phyloP scores from a whole-genome alignment of 1,284 basidiomycete genomes.

The Malassezia nana region DNA sequence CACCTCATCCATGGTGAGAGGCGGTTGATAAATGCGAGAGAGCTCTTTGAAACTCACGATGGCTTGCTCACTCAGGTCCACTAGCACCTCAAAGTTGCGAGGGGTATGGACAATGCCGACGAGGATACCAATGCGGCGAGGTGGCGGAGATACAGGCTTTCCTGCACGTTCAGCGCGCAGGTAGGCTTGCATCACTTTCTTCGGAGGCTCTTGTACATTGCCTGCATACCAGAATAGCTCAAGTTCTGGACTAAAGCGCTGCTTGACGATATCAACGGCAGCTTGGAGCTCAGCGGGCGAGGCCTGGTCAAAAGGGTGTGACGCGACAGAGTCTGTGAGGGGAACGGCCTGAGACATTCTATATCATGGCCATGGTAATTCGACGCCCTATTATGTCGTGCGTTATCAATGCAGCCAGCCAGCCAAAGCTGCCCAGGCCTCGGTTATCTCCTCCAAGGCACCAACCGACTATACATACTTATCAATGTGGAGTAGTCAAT shows the following conservation, averaged over 20 bases:
- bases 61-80: constrained; percentile 5
- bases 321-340: background rate
- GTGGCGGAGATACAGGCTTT: background rate
- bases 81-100: constrained; percentile 9
- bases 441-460: background rate
- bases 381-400: background rate
- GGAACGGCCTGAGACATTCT: background rate
- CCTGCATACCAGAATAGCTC: constrained; percentile 9
- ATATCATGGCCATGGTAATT: background rate
- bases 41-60: constrained; percentile 2
- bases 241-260: background rate
- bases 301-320: constrained; percentile 10
- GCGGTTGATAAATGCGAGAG: constrained; percentile 3
- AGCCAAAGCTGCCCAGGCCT: background rate
- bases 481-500: background rate
- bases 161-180: constrained; percentile 11
- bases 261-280: constrained; percentile 1
- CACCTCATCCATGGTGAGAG: background rate
- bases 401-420: background rate
- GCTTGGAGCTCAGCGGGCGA: constrained; percentile 6
- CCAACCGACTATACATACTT: no score
- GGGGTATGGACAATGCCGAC: constrained; percentile 1
- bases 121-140: constrained; percentile 3
- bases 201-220: constrained; percentile 9
- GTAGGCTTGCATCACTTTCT: background rate